Percentiles rank a stretch among this genome's conserved stretches.
phyloP scores from a whole-genome alignment of 768 basidiomycete genomes.

The Chlorophyllum brunneum region DNA sequence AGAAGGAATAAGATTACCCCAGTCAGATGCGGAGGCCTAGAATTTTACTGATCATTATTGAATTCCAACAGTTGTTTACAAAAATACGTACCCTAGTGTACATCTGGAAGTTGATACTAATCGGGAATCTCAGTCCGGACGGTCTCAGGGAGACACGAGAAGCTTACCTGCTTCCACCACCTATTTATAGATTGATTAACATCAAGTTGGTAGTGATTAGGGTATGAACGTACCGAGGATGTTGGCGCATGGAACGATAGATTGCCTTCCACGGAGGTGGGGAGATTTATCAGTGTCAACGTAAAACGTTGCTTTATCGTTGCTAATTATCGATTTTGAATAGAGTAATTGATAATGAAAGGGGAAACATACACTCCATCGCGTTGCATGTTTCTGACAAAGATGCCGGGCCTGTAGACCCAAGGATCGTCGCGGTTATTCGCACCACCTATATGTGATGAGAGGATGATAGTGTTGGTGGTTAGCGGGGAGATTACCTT shows the following conservation, averaged over 20 bases:
- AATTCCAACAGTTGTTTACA: too few species aligned
- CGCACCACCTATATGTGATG: constrained; percentile 43
- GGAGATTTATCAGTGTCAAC: constrained; percentile 55
- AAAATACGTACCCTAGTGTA: constrained; percentile 49
- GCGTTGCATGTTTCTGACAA: constrained; percentile 66
- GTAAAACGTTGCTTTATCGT: constrained; percentile 75
- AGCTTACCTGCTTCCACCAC: constrained; percentile 52
- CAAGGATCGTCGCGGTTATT: constrained; percentile 74
- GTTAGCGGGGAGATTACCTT: constrained; percentile 42
- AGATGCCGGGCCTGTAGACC: constrained; percentile 72
- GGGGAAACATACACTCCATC: constrained; percentile 55
- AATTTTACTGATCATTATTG: neutral
- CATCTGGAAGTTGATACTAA: constrained; percentile 78
- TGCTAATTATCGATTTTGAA: constrained; percentile 31
- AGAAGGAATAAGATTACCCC: constrained; percentile 40
- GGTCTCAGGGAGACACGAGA: neutral
- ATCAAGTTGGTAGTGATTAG: too few species aligned
- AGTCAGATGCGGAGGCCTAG: constrained; percentile 68
- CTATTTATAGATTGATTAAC: too few species aligned
- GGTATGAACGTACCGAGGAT: too few species aligned
- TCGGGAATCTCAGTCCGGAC: neutral
- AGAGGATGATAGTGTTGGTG: neutral
- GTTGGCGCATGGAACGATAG: constrained; percentile 59
- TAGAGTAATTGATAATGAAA: neutral
- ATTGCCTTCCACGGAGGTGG: constrained; percentile 56